These are phyloP conservation scores for Saccharata proteae DNA, from an alignment of 2,329 filamentous ascomycete species.

Conservation along the genomic window DNA sequence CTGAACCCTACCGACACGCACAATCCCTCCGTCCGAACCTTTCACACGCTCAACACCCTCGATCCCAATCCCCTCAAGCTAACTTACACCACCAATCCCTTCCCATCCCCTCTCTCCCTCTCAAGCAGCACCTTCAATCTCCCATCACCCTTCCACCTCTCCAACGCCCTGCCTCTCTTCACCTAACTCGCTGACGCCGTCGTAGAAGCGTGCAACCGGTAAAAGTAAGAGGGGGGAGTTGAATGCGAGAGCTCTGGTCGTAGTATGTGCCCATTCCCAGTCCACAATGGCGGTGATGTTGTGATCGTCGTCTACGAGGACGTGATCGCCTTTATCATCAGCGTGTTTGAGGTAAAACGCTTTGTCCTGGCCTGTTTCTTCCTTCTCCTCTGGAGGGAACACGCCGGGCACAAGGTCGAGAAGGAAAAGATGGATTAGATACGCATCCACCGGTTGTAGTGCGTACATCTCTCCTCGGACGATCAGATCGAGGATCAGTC, in stretches of 20 bases:
- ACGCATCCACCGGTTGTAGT: constrained; percentile 21
- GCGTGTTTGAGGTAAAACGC: constrained; percentile 34
- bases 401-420: constrained; percentile 20
- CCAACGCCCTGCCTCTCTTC: no score
- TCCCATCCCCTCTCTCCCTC: no score
- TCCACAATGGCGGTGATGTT: constrained; percentile 39
- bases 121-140: no score
- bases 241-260: constrained; percentile 27
- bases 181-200: constrained; percentile 21
- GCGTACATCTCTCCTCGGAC: constrained; percentile 25
- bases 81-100: no score
- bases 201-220: constrained; percentile 31
- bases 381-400: constrained; percentile 13
- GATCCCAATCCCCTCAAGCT: no score
- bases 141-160: no score
- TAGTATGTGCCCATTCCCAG: constrained; percentile 27
- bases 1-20: no score
- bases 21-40: no score
- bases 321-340: constrained; percentile 40
- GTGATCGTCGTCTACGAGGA: constrained; percentile 34
- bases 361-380: constrained; percentile 1
- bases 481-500: constrained; percentile 21
- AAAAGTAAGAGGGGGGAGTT: constrained; percentile 31
- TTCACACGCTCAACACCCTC: no score
- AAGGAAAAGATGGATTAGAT: constrained; percentile 32